Evolutionary conservation across 2,329 filamentous ascomycete genomes (phyloP).

Genomic region (Venturia asperata): DNA sequence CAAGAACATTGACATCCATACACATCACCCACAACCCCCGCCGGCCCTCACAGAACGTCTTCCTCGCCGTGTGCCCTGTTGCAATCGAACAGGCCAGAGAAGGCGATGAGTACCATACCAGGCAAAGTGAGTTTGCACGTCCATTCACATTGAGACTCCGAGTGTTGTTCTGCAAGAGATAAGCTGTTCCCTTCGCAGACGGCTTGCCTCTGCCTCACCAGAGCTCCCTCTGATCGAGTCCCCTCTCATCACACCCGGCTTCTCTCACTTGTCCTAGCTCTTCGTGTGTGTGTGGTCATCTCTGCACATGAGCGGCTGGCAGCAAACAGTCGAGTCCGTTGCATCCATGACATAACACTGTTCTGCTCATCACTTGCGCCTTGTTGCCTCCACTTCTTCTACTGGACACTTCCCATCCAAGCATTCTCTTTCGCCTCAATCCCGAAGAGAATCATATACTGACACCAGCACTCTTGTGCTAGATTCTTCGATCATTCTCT

Average conservation of each 20-base stretch:
- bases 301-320: not conserved
- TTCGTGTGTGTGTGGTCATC: not conserved
- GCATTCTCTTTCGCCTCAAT: not conserved
- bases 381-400: not conserved
- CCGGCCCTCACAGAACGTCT: not conserved
- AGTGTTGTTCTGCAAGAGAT: not conserved
- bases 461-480: not conserved
- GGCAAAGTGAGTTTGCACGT: constrained; percentile 3
- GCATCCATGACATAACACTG: not conserved
- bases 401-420: not conserved
- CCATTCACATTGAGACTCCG: not conserved
- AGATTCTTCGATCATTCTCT: constrained; percentile 7
- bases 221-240: not conserved
- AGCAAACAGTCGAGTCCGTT: not conserved
- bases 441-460: not conserved
- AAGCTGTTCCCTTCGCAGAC: not conserved
- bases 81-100: not conserved
- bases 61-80: not conserved
- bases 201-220: not conserved
- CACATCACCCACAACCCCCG: not conserved
- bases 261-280: not conserved
- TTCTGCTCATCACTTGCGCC: not conserved
- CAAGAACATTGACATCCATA: not conserved
- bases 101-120: not conserved
- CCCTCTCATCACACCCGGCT: not conserved